Base-by-base conservation (phyloP, 768 basidiomycete species). In the Podaxis sp. region DNA sequence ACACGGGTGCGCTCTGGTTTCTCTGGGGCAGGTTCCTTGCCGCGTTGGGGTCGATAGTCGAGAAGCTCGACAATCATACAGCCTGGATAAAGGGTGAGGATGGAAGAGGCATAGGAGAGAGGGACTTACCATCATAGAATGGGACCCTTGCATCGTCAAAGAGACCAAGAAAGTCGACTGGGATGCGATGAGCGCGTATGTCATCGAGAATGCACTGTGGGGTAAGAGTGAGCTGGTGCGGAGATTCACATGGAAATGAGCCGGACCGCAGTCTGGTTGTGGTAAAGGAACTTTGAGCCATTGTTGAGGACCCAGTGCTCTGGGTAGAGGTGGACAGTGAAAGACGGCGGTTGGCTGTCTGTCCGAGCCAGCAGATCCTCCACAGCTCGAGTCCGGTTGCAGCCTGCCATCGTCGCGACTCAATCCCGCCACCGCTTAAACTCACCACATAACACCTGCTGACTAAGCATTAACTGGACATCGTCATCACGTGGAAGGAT, bases 281-380 rank as follows among this genome's bases (percentile, higher is more conserved):
- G 88, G 73, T 94, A 93, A 61, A 88, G 77, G 71, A 92, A 93
- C 80, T 92, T 92, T 68, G 87, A 84, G 48, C 90, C 88, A 63
- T 84, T 87, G 70, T 94, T 94, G 52, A 95, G 80, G 3, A 86
- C 84, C 93, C 93, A 95, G 72, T 91, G 80, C 69, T 93, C 93
- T 26, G 84, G 81, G 74, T 92, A 82, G 48, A 95, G 80, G 68
- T 92, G 87, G 4, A 95, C 84, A 9, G 87, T 84, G 72, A 95
- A 91, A 15, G 93, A 95, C 1, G 92, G 86, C 1, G 85, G 83
- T 13, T 80, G 78, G 3, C 71, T 70, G 68, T 84, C 80, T 36
- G 86, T 82, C 65, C 79, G 80, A 63, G 84, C 82, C 54, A 92
- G 77, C 2, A 93, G 77, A 33, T 85, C 83, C 70, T 87, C 77